Conservation (phyloP, 192 early-diverging fungal genomes). For the Gonapodya sp. region DNA sequence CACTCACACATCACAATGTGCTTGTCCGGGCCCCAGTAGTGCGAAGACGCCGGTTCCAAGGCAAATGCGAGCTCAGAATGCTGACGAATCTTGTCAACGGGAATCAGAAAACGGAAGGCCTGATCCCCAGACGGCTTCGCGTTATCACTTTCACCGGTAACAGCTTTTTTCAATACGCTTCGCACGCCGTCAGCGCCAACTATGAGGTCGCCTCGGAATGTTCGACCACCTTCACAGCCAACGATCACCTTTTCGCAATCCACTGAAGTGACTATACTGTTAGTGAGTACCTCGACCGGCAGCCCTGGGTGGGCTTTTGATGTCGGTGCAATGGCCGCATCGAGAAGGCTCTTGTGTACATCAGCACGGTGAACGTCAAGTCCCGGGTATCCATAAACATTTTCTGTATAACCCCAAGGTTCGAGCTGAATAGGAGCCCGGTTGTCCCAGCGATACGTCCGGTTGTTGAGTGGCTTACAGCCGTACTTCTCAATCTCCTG, state of each 20-base stretch:
- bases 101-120: conserved; percentile 1
- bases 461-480: not conserved
- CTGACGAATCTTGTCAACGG: not conserved
- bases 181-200: not conserved
- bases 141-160: not conserved
- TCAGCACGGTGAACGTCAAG: conserved; percentile 3
- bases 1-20: not conserved
- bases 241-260: not conserved
- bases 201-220: not conserved
- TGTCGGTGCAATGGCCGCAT: not conserved
- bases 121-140: conserved; percentile 7
- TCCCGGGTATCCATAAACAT: not conserved
- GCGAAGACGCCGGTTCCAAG: not conserved
- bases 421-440: not conserved
- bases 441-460: not conserved
- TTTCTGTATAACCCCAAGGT: not conserved
- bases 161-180: not conserved
- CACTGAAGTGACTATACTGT: not conserved
- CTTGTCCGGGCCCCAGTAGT: not conserved
- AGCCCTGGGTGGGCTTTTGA: not conserved
- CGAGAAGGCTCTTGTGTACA: not conserved
- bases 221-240: not conserved
- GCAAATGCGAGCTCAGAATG: not conserved
- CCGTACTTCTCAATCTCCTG: not conserved
- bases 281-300: not conserved